Conservation (phyloP, 2,329 filamentous ascomycete genomes). For the Endothia cerciana region DNA sequence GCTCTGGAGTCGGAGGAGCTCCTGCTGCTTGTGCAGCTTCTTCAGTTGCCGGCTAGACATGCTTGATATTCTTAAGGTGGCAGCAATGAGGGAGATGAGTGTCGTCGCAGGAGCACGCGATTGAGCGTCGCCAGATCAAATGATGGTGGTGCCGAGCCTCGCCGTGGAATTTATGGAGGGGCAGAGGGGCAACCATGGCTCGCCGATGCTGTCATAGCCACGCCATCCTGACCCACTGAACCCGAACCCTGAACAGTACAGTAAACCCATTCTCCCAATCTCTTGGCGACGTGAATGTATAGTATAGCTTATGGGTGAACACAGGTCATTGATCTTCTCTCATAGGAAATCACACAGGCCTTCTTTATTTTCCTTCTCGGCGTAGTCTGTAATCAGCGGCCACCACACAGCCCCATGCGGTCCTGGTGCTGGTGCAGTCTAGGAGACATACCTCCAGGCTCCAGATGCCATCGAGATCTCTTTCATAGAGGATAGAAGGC, state of each 20-base stretch:
- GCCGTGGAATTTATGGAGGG: slow-evolving; percentile 8
- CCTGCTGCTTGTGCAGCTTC: slow-evolving; percentile 55
- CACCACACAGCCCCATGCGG: no score
- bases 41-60: slow-evolving; percentile 59
- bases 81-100: no score
- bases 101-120: no score
- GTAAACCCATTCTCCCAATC: neutral
- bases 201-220: slow-evolving; percentile 26
- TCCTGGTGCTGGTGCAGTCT: no score
- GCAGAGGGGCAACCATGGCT: neutral
- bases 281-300: no score
- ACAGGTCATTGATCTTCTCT: no score
- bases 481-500: neutral
- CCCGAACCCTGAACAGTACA: slow-evolving; percentile 2
- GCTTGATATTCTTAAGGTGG: slow-evolving; percentile 14
- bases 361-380: neutral
- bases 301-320: no score
- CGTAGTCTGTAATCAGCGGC: neutral
- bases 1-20: slow-evolving; percentile 42
- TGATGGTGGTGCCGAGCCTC: no score
- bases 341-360: no score
- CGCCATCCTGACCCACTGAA: neutral
- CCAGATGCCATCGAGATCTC: no score
- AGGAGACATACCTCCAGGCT: no score
- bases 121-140: no score